Percentiles rank a stretch among this genome's conserved stretches.
These are phyloP conservation scores for Mycena albidolilacea DNA, from an alignment of 768 basidiomycete genomes.

Conservation along the genomic window DNA sequence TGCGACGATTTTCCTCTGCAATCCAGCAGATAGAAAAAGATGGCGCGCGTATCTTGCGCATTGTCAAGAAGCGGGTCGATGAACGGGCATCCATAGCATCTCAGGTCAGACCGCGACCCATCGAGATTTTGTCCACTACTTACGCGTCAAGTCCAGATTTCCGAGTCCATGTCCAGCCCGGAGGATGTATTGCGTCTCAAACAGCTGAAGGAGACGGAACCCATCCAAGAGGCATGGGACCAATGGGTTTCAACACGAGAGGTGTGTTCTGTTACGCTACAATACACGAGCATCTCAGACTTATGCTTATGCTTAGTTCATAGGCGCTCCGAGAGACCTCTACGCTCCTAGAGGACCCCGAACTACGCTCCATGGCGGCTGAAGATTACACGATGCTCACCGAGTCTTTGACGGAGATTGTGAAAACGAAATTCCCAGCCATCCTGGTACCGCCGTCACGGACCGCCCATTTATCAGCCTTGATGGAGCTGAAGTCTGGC, in stretches of 20 bases:
- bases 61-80: constrained; percentile 69
- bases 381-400: constrained; percentile 74
- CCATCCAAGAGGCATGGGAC: constrained; percentile 78
- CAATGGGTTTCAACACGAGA: constrained; percentile 68
- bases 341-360: constrained; percentile 78
- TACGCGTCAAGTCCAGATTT: constrained; percentile 55
- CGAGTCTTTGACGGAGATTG: constrained; percentile 49
- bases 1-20: constrained; percentile 35
- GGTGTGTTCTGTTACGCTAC: constrained; percentile 57
- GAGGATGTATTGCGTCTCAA: constrained; percentile 74
- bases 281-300: constrained; percentile 19
- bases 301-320: constrained; percentile 48
- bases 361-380: constrained; percentile 82
- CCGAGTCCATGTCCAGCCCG: constrained; percentile 65
- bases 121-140: background rate
- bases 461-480: constrained; percentile 77
- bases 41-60: constrained; percentile 66
- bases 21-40: constrained; percentile 54
- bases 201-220: constrained; percentile 78
- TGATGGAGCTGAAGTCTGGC: constrained; percentile 93
- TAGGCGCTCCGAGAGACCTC: constrained; percentile 78
- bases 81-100: constrained; percentile 61
- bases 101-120: constrained; percentile 52
- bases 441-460: constrained; percentile 82
- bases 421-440: constrained; percentile 70